Evolutionary conservation across 106 monocot species (phyloP).

Genomic region (Dioscorea alata): DNA sequence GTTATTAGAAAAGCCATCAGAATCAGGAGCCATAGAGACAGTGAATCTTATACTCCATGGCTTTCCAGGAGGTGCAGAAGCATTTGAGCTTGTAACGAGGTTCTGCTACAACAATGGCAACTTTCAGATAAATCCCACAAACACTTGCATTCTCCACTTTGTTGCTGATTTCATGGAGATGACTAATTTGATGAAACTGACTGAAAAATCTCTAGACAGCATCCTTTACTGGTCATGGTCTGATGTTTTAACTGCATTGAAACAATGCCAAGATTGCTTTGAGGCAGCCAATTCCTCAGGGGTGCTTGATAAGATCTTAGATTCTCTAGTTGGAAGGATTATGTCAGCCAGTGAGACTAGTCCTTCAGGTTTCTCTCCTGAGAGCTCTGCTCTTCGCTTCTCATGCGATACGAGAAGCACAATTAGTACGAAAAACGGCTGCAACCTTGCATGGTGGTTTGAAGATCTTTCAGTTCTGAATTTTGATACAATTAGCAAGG

Average conservation of each 20-base stretch:
- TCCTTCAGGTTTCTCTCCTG: conserved; percentile 62
- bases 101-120: conserved; percentile 57
- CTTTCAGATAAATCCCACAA: conserved; percentile 37
- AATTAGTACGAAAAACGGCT: conserved; percentile 30
- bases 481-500: conserved; percentile 19
- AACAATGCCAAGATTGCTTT: conserved; percentile 52
- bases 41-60: conserved; percentile 47
- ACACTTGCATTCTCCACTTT: conserved; percentile 39
- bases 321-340: conserved; percentile 54
- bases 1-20: conserved; percentile 28
- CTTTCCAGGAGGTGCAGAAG: conserved; percentile 67
- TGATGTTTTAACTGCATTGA: conserved; percentile 47
- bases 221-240: conserved; percentile 64
- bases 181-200: conserved; percentile 34
- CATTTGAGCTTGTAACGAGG: conserved; percentile 50
- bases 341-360: conserved; percentile 34
- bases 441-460: conserved; percentile 68
- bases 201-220: conserved; percentile 33
- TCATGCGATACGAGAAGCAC: conserved; percentile 68
- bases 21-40: conserved; percentile 11
- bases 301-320: conserved; percentile 39
- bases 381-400: conserved; percentile 59
- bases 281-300: conserved; percentile 16
- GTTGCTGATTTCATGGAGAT: conserved; percentile 57
- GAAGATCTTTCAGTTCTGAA: conserved; percentile 56